Percentiles rank a stretch among this genome's conserved stretches.
Conservation (phyloP, 2,329 filamentous ascomycete species). For the Verticillium albo-atrum region DNA sequence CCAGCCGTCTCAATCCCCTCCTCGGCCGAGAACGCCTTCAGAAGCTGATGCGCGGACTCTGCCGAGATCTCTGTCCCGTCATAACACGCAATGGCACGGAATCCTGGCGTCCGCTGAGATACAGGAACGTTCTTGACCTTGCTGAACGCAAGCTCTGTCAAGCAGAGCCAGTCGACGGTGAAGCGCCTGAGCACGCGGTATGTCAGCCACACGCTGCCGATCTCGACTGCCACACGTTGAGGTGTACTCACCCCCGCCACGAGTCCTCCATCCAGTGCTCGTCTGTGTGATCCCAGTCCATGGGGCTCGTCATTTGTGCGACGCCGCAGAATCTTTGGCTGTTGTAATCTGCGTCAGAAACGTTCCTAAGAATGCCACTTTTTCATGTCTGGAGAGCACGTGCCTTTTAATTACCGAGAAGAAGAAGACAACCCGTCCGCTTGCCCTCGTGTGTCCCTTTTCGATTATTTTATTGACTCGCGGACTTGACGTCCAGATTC, state of each 20-base stretch:
- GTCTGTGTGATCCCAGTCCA: background rate
- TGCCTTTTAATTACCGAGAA: background rate
- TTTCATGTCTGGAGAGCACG: background rate
- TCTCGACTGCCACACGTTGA: background rate
- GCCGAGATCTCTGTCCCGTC: background rate
- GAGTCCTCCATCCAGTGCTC: background rate
- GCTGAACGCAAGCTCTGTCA: background rate
- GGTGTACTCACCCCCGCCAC: background rate
- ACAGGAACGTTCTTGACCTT: background rate
- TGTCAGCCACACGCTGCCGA: background rate
- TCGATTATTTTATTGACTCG: background rate
- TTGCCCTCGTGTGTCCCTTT: background rate
- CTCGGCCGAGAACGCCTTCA: background rate
- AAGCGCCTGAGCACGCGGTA: background rate
- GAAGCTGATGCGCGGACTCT: background rate
- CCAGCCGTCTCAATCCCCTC: background rate
- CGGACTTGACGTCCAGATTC: background rate
- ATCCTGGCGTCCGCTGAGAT: background rate
- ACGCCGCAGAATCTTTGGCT: background rate
- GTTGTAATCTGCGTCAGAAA: background rate
- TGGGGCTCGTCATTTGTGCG: background rate
- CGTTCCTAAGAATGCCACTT: background rate
- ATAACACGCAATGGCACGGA: background rate
- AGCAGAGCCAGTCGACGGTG: background rate
- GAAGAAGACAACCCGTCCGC: background rate